Evolutionary conservation across 2,329 filamentous ascomycete species (phyloP).

Genomic region (Nannizziopsis barbatae): DNA sequence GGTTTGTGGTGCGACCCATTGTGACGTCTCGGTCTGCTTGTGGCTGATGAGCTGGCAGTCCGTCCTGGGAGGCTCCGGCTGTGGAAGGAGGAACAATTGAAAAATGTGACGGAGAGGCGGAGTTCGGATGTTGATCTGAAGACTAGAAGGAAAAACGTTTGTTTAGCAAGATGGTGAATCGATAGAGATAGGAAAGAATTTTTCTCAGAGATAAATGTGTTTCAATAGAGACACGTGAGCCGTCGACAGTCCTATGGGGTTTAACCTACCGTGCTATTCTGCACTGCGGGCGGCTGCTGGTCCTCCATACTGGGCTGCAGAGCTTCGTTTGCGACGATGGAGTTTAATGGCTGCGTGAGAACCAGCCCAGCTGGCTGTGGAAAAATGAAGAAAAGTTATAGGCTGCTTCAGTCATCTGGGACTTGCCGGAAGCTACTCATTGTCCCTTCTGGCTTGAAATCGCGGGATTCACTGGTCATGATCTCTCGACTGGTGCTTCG

Average conservation of each 20-base stretch:
- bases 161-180: conserved; percentile 1
- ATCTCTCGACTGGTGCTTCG: neutral
- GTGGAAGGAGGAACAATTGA: neutral
- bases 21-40: conserved; percentile 13
- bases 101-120: neutral
- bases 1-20: conserved; percentile 11
- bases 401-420: conserved; percentile 10
- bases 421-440: conserved; percentile 2
- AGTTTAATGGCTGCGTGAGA: neutral
- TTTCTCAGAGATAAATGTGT: neutral
- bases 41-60: neutral
- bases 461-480: neutral
- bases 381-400: neutral
- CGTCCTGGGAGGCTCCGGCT: conserved; percentile 1
- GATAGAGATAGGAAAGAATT: neutral
- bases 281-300: conserved; percentile 4
- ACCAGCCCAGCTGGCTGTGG: conserved; percentile 5
- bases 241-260: neutral
- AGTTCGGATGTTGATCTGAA: conserved; percentile 3
- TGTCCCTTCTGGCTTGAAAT: conserved; percentile 1
- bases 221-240: neutral
- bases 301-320: neutral
- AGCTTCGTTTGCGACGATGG: neutral
- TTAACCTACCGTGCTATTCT: conserved; percentile 14
- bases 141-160: neutral